Evolutionary conservation across 2,329 filamentous ascomycete species (phyloP).

Genomic region (Bertia moriformis): DNA sequence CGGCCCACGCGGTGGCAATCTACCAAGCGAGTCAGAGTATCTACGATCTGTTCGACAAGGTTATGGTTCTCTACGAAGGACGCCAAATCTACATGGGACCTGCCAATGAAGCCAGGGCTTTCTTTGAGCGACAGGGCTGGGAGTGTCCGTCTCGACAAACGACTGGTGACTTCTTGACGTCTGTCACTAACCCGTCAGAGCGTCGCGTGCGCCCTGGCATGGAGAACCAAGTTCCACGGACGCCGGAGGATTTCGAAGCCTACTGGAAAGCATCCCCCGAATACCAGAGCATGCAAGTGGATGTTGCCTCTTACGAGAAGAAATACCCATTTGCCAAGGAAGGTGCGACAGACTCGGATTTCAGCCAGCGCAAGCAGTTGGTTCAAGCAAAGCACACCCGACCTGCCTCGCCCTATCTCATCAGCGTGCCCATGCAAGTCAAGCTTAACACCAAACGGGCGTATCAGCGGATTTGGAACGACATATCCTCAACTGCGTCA

Average conservation of each 20-base stretch:
- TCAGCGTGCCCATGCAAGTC: slow-evolving; percentile 38
- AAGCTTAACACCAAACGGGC: slow-evolving; percentile 32
- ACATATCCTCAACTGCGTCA: slow-evolving; percentile 30
- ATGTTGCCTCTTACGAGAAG: slow-evolving; percentile 34
- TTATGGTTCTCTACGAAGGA: slow-evolving; percentile 61
- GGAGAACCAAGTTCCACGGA: slow-evolving; percentile 47
- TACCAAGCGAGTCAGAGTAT: slow-evolving; percentile 60
- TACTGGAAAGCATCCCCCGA: slow-evolving; percentile 30
- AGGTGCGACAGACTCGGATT: slow-evolving; percentile 18
- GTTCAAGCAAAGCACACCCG: slow-evolving; percentile 36
- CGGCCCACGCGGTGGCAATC: slow-evolving; percentile 51
- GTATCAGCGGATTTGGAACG: slow-evolving; percentile 35
- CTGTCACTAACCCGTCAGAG: slow-evolving; percentile 50
- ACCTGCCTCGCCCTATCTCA: slow-evolving; percentile 39
- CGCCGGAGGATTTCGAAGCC: slow-evolving; percentile 52
- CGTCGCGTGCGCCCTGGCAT: slow-evolving; percentile 38
- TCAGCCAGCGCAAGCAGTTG: slow-evolving; percentile 31
- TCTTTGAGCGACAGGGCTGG: slow-evolving; percentile 58
- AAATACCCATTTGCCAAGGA: slow-evolving; percentile 25
- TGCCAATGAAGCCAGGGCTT: slow-evolving; percentile 39
- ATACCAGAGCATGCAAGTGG: slow-evolving; percentile 21
- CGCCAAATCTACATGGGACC: slow-evolving; percentile 65
- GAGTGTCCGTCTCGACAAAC: slow-evolving; percentile 52
- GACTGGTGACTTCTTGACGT: slow-evolving; percentile 56
- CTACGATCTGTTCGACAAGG: slow-evolving; percentile 65